phyloP scores from a whole-genome alignment of 768 basidiomycete species.

The Hericium rajendrae region DNA sequence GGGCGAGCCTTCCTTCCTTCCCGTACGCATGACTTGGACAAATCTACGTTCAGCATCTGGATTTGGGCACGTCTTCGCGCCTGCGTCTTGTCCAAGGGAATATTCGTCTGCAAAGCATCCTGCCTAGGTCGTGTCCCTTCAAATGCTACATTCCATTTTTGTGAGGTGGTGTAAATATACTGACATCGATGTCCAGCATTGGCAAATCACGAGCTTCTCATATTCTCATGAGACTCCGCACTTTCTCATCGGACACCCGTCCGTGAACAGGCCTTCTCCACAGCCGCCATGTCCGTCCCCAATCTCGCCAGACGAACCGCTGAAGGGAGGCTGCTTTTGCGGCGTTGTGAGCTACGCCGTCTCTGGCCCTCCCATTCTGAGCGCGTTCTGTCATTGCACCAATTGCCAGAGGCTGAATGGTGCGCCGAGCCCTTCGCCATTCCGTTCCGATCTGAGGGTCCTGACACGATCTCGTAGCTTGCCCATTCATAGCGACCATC shows the following conservation, averaged over 20 bases:
- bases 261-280: not conserved
- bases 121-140: no score
- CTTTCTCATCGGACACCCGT: not conserved
- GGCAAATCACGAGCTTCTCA: not conserved
- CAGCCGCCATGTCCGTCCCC: not conserved
- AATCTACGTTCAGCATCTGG: not conserved
- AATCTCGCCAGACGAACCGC: constrained; percentile 2
- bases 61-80: not conserved
- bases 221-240: not conserved
- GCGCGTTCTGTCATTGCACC: constrained; percentile 64
- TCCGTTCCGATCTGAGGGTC: not conserved
- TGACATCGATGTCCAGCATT: no score
- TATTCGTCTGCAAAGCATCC: not conserved
- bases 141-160: no score
- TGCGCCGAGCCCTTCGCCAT: constrained; percentile 14
- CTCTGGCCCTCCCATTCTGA: constrained; percentile 37
- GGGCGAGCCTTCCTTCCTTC: no score
- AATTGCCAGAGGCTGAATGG: constrained; percentile 56
- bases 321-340: constrained; percentile 50
- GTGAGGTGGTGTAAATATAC: no score
- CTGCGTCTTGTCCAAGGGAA: not conserved
- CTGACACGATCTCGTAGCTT: constrained; percentile 26
- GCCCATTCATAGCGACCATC: constrained; percentile 52
- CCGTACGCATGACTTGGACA: no score
- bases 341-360: constrained; percentile 39